Conservation (phyloP, 2,329 filamentous ascomycete genomes). For the Falciphora oryzae region DNA sequence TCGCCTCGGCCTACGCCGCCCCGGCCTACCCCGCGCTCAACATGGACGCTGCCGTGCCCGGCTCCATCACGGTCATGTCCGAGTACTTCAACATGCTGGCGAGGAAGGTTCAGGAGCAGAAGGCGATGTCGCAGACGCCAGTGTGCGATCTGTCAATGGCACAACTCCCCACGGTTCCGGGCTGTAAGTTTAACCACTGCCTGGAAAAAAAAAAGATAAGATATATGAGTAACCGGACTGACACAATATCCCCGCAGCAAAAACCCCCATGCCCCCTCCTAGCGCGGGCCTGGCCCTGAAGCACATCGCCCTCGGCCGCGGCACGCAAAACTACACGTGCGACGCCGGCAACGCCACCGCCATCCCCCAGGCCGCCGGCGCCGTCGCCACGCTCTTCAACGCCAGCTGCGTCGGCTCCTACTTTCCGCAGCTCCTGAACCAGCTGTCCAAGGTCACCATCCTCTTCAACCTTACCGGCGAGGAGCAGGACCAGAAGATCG, state of each 20-base stretch:
- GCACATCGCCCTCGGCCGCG: constrained; percentile 81
- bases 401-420: constrained; percentile 70
- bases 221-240: constrained; percentile 24
- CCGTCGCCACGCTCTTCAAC: constrained; percentile 81
- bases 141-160: constrained; percentile 50
- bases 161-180: constrained; percentile 37
- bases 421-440: constrained; percentile 59
- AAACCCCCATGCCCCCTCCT: constrained; percentile 38
- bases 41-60: constrained; percentile 31
- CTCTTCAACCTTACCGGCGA: constrained; percentile 50
- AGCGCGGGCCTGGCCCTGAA: constrained; percentile 56
- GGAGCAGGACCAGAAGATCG: constrained; percentile 31
- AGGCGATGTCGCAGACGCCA: constrained; percentile 33
- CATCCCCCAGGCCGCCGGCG: constrained; percentile 61
- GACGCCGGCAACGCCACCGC: constrained; percentile 51
- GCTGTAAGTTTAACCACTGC: constrained; percentile 26
- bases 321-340: constrained; percentile 94
- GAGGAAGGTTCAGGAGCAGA: constrained; percentile 45
- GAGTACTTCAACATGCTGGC: constrained; percentile 58
- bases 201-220: not conserved
- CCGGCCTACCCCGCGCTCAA: constrained; percentile 41
- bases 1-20: constrained; percentile 38
- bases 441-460: constrained; percentile 63
- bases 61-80: constrained; percentile 42
- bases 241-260: constrained; percentile 18